Percentiles rank a stretch among this genome's conserved stretches.
phyloP scores from a whole-genome alignment of 2,329 filamentous ascomycete genomes.

The Fusarium sp. region DNA sequence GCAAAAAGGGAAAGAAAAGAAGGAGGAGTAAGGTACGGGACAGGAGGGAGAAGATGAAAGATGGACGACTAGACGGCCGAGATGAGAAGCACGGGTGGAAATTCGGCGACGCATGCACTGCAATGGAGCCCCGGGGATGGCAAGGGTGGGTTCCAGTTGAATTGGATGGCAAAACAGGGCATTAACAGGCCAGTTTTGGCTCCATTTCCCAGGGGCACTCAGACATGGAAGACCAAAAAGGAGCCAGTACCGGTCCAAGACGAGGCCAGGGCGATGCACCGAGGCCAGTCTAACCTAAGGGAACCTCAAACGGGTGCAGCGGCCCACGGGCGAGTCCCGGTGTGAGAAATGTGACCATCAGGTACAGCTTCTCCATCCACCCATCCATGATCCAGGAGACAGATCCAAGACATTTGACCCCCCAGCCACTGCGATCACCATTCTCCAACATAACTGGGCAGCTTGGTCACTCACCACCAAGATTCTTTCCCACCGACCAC shows the following conservation, averaged over 20 bases:
- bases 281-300: not conserved
- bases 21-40: conserved; percentile 26
- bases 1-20: conserved; percentile 38
- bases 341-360: conserved; percentile 27
- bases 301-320: conserved; percentile 24
- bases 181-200: conserved; percentile 32
- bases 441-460: not conserved
- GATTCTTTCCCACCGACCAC: conserved; percentile 8
- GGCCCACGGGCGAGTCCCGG: conserved; percentile 8
- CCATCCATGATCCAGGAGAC: conserved; percentile 20
- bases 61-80: conserved; percentile 35
- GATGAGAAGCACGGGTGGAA: conserved; percentile 42
- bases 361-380: conserved; percentile 7
- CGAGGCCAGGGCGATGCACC: conserved; percentile 17
- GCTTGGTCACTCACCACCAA: conserved; percentile 7
- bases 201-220: conserved; percentile 33
- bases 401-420: conserved; percentile 32
- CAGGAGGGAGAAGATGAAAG: conserved; percentile 40
- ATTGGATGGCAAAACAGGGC: conserved; percentile 32
- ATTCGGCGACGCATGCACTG: conserved; percentile 35
- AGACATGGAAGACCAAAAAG: conserved; percentile 27
- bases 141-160: conserved; percentile 27
- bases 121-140: conserved; percentile 16
- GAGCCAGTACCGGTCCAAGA: conserved; percentile 29
- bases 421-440: conserved; percentile 4